Evolutionary conservation across 176 grass and related monocot genomes (phyloP), one percentile per base, ranked within the genome.

Genomic region (Themeda triandra): DNA sequence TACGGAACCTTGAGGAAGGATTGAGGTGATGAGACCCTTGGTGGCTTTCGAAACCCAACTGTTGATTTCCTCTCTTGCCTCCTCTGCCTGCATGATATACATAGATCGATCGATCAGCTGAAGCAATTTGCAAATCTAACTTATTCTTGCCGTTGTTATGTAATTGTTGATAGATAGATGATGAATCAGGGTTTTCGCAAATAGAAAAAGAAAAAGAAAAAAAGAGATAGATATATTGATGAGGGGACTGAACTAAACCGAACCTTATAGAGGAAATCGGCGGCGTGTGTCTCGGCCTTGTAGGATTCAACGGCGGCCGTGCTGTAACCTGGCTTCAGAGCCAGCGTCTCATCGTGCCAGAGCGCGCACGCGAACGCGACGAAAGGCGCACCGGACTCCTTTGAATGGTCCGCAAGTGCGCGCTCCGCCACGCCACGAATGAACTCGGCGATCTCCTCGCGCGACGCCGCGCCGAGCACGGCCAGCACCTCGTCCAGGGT

Each of bases 261-360:
- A 15, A 67, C 65, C 65, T 71, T 68, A 3, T 8, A 14, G 15
- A 8, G 17, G 80, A 88, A 88, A 59, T 88, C 64, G 28, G 83
- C 80, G 33, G 86, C 44, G 15, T 35, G 24, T 13, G 30, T 13
- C 13, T 28, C 80, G 12, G 44, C 79, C 28, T 53, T 67, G 64
- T 65, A 77, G 12, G 23, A 19, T 17, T 10, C 35, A 2, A n/a
- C 48, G 27, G 48, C 45, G 1, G 62, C 46, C 2, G 25, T 48
- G 27, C 41, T 13, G 79, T 70, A 83, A 1, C 49, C 13, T 8
- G 79, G 46, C 80, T 23, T 83, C 6, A 83, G 63, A 44, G n/a
- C 8, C 15, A 68, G 28, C 12, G 72, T 36, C 14, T 35, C 25
- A 18, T 88, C 73, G 12, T 70, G 36, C 72, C 79, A 88, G 27